phyloP scores from a whole-genome alignment of 2,329 filamentous ascomycete species.

The Grosmannia serpens region DNA sequence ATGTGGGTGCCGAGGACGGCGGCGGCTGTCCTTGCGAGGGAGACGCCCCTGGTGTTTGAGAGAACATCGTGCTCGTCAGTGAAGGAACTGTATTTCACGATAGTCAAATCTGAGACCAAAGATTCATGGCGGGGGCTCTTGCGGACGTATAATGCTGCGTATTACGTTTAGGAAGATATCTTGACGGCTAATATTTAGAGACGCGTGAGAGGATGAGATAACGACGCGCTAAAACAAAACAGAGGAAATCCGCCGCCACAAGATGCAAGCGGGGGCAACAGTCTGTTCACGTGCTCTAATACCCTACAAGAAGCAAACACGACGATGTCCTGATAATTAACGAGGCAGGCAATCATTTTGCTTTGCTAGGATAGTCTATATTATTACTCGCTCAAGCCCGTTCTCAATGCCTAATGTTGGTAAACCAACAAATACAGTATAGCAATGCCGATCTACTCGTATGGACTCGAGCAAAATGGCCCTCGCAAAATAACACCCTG shows the following conservation, averaged over 20 bases:
- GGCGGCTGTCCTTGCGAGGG: not conserved
- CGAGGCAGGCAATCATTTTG: too few species aligned
- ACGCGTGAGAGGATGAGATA: not conserved
- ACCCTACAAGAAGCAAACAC: not conserved
- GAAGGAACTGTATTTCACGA: not conserved
- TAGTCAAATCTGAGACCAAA: not conserved
- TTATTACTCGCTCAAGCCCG: too few species aligned
- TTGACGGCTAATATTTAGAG: not conserved
- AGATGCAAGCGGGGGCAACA: not conserved
- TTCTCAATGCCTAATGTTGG: too few species aligned
- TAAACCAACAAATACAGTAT: too few species aligned
- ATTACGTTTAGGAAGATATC: not conserved
- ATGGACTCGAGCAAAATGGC: not conserved
- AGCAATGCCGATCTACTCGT: not conserved
- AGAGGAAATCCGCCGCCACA: not conserved
- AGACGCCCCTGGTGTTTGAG: not conserved
- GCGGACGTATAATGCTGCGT: not conserved
- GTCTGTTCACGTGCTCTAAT: not conserved
- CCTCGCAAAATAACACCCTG: too few species aligned
- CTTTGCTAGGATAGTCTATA: too few species aligned
- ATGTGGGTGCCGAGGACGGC: not conserved
- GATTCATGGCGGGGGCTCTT: not conserved
- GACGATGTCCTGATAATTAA: too few species aligned
- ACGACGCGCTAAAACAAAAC: not conserved
- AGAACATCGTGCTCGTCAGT: slow-evolving; percentile 1